Evolutionary conservation across 441 rosid species (phyloP).

Genomic region (Eutrema salsugineum): DNA sequence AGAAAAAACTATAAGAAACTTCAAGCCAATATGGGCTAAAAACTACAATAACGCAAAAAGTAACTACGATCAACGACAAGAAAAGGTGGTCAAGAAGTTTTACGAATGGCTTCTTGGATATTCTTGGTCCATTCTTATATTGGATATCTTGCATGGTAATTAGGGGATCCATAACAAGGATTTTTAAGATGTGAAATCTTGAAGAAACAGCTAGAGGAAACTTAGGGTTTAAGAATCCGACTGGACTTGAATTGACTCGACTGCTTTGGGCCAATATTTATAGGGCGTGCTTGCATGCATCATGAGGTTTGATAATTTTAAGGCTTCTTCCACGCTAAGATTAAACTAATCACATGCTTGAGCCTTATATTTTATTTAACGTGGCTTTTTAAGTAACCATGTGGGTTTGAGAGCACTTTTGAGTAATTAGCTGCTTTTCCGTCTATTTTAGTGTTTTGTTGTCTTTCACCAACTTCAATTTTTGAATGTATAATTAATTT

Average conservation of each 20-base stretch:
- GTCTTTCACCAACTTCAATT: background rate
- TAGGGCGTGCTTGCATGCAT: constrained; percentile 26
- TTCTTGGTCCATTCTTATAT: constrained; percentile 31
- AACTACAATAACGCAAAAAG: constrained; percentile 22
- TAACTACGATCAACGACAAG: constrained; percentile 17
- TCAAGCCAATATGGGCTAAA: constrained; percentile 33
- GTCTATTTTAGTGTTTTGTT: background rate
- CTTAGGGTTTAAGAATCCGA: constrained; percentile 23
- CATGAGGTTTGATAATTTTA: background rate
- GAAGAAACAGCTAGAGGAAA: constrained; percentile 14
- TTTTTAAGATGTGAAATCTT: background rate
- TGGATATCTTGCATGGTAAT: constrained; percentile 29
- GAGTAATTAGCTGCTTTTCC: constrained; percentile 6
- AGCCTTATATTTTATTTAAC: background rate
- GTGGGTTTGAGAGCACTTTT: constrained; percentile 14
- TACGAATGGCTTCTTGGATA: constrained; percentile 29
- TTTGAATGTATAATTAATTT: background rate
- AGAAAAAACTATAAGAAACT: constrained; percentile 19
- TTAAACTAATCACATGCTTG: constrained; percentile 26
- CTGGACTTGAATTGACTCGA: constrained; percentile 31
- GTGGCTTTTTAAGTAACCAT: constrained; percentile 15
- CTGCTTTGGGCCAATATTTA: constrained; percentile 20
- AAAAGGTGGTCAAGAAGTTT: constrained; percentile 24
- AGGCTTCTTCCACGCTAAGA: constrained; percentile 31
- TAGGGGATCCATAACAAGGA: background rate